Evolutionary conservation across 345 rosid species (phyloP), one percentile per base, ranked within the genome.

Genomic region (Camelina laxa): DNA sequence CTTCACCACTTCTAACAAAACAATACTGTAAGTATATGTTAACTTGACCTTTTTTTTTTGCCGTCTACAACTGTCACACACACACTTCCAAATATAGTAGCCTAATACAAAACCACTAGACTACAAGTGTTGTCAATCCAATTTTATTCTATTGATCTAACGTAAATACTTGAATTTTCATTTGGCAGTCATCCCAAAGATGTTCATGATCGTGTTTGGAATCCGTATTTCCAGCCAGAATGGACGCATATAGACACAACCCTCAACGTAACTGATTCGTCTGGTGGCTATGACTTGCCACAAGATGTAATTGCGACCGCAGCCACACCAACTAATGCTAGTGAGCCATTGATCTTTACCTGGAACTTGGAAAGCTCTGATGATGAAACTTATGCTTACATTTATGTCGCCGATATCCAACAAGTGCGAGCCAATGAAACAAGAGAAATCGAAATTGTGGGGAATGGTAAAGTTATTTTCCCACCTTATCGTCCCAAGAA

Each of bases 151-250:
- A 0, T 22, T 39, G 31, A 39, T 60, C 5, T 38, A 20, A 11
- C 11, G 30, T 20, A 38, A 60, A 20, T 20, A 39, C 17, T 19
- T 36, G 15, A 13, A 33, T 33, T 33, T 42, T 13, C 1, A 12
- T 38, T 6, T 60, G 66, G 68, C 55, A 77, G 87, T 62, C 78
- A 58, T 56, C 60, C 76, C 14, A 47, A 80, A 45, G 85, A 84
- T 38, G 44, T 69, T 0, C 64, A 30, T 41, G 87, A 84, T 31
- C 77, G 86, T 15, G 5, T 59, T n/a, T 85, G 88, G 84, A 0
- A 0, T 16, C 82, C 86, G 1, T 14, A 2, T 16, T 35, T 7
- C 4, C 19, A 0, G 15, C 0, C 0, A 0, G 6, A 38, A 4
- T 80, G 76, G 72, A 44, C 39, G 0, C 60, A 30, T 1, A 17